Evolutionary conservation across 106 monocot species (phyloP).

Genomic region (Allium fistulosum): DNA sequence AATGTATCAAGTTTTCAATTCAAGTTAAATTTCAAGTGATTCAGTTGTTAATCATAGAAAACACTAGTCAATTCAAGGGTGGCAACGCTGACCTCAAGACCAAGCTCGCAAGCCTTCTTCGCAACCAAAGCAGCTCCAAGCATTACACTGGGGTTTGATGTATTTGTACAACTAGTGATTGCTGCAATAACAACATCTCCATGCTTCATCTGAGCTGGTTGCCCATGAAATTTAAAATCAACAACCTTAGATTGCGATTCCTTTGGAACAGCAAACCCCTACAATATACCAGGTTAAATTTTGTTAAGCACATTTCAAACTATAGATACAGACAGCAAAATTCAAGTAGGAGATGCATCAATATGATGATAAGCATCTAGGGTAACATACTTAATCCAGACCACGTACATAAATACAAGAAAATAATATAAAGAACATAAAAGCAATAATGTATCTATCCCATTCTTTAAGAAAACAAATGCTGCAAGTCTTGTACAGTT

Average conservation of each 20-base stretch:
- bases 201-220: constrained; percentile 67
- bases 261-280: constrained; percentile 96
- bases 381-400: too few species aligned
- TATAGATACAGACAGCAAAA: not conserved
- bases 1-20: too few species aligned
- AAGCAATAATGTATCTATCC: too few species aligned
- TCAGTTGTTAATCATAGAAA: too few species aligned
- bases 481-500: too few species aligned
- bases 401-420: too few species aligned
- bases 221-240: constrained; percentile 76
- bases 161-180: constrained; percentile 96
- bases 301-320: not conserved
- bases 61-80: not conserved
- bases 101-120: constrained; percentile 89
- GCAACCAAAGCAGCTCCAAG: constrained; percentile 94
- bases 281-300: constrained; percentile 7
- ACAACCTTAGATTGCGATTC: constrained; percentile 63
- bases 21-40: too few species aligned
- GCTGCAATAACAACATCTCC: constrained; percentile 96
- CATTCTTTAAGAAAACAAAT: too few species aligned
- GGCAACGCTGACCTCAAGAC: constrained; percentile 63
- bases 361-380: too few species aligned
- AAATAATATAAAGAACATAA: too few species aligned
- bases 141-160: constrained; percentile 98
- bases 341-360: not conserved